Conservation (phyloP, 2,329 filamentous ascomycete genomes). For the Pyricularia pennisetigena region DNA sequence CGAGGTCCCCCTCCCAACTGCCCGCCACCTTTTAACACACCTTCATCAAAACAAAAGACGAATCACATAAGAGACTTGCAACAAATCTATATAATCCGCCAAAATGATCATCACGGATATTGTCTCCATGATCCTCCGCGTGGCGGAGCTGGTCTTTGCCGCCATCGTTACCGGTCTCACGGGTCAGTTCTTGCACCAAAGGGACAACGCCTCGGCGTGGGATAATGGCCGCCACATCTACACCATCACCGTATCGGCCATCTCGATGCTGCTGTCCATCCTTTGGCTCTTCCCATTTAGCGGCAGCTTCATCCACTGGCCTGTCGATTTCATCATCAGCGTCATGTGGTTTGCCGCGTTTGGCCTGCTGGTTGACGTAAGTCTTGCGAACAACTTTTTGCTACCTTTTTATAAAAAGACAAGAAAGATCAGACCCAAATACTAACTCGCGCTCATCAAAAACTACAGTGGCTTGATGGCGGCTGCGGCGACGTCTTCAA, state of each 20-base stretch:
- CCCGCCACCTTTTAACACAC: not conserved
- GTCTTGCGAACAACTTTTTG: conserved; percentile 18
- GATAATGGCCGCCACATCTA: conserved; percentile 61
- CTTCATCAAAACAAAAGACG: not conserved
- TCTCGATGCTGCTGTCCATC: conserved; percentile 59
- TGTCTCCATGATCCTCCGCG: conserved; percentile 46
- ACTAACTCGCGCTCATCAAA: too few relatives aligned
- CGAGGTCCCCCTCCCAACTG: not conserved
- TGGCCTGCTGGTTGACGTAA: conserved; percentile 53
- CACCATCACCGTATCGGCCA: conserved; percentile 58
- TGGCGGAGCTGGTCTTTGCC: conserved; percentile 55
- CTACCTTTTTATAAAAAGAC: too few relatives aligned
- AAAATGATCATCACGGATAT: conserved; percentile 44
- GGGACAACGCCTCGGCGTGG: conserved; percentile 36
- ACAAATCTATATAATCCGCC: conserved; percentile 6
- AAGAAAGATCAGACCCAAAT: too few relatives aligned
- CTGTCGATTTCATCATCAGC: conserved; percentile 59
- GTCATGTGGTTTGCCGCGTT: conserved; percentile 62
- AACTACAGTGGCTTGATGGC: conserved; percentile 31
- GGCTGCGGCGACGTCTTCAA: conserved; percentile 47
- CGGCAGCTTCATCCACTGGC: conserved; percentile 58
- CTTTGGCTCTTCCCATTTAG: conserved; percentile 67
- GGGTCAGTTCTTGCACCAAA: conserved; percentile 51
- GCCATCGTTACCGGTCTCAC: conserved; percentile 62
- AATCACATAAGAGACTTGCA: not conserved